Evolutionary conservation across 177 flowering plant species (phyloP).

Genomic region (Telopea speciosissima): DNA sequence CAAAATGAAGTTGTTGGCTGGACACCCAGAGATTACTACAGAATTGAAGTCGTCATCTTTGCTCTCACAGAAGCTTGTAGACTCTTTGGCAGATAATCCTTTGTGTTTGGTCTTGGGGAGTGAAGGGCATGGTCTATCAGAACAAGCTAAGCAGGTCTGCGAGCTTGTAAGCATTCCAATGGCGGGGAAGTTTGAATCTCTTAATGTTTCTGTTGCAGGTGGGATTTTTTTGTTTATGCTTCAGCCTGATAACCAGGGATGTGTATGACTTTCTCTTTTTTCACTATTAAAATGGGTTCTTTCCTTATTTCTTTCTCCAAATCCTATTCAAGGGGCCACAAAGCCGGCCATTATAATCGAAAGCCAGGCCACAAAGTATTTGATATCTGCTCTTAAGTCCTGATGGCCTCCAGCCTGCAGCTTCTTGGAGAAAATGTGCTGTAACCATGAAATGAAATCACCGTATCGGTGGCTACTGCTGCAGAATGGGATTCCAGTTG

Average conservation of each 20-base stretch:
- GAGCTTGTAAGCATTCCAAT: slow-evolving; percentile 82
- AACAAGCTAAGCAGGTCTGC: slow-evolving; percentile 39
- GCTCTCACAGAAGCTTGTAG: slow-evolving; percentile 40
- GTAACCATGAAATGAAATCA: too few species aligned
- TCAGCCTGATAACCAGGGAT: slow-evolving; percentile 19
- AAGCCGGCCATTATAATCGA: too few species aligned
- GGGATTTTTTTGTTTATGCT: slow-evolving; percentile 85
- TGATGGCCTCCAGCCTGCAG: too few species aligned
- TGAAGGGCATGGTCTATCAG: slow-evolving; percentile 80
- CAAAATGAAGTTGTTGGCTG: slow-evolving; percentile 70
- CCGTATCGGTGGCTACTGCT: too few species aligned
- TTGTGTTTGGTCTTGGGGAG: slow-evolving; percentile 76
- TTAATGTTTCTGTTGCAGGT: slow-evolving; percentile 94
- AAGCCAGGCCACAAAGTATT: too few species aligned
- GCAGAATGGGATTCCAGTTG: too few species aligned
- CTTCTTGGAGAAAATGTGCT: too few species aligned
- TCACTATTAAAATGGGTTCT: not conserved
- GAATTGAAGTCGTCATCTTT: slow-evolving; percentile 19
- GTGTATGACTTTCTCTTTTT: not conserved
- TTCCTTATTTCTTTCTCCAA: too few species aligned
- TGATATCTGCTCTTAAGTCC: too few species aligned
- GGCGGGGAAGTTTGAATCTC: slow-evolving; percentile 80
- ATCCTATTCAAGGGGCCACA: too few species aligned
- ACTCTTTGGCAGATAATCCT: slow-evolving; percentile 38
- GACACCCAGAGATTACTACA: slow-evolving; percentile 42